A percentile compares a stretch with the other conserved stretches of the same genome.
Evolutionary conservation across 805 yeast species (phyloP).

Genomic region (Tetrapisispora nanseiensis): DNA sequence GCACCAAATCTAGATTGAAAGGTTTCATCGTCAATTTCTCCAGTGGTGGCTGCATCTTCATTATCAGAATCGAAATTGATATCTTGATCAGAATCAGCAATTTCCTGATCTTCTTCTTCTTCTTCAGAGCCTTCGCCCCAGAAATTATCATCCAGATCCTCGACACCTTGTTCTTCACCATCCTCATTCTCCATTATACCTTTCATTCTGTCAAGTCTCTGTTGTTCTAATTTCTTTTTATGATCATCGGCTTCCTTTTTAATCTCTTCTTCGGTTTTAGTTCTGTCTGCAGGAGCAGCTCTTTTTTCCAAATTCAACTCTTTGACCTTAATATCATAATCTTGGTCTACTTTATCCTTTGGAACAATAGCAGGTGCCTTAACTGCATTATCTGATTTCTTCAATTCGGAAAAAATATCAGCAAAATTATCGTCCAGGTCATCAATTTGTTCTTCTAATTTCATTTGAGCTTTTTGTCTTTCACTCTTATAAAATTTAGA

Average conservation of each 20-base stretch:
- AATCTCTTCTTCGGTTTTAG: conserved; percentile 68
- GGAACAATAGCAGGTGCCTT: conserved; percentile 13
- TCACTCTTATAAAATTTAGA: conserved; percentile 69
- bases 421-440: conserved; percentile 68
- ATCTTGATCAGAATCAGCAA: conserved; percentile 36
- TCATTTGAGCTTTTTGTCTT: conserved; percentile 56
- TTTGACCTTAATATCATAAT: conserved; percentile 57
- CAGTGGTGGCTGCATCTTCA: conserved; percentile 25
- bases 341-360: conserved; percentile 32
- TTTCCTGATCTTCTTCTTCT: conserved; percentile 23
- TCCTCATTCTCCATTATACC: conserved; percentile 43
- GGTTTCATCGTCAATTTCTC: background rate
- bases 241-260: conserved; percentile 50
- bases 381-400: conserved; percentile 4
- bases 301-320: conserved; percentile 62
- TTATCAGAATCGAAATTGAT: conserved; percentile 29
- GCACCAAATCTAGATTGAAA: conserved; percentile 2
- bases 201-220: conserved; percentile 63
- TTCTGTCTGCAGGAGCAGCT: conserved; percentile 73
- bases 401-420: conserved; percentile 51
- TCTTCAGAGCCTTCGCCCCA: conserved; percentile 51
- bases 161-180: conserved; percentile 44
- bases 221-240: conserved; percentile 54
- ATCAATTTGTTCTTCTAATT: conserved; percentile 48
- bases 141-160: conserved; percentile 59